A percentile compares a stretch with the other conserved stretches of the same genome.
These are phyloP conservation scores for Tanacetum coccineum DNA, from an alignment of 129 eudicot species.

Conservation along the genomic window DNA sequence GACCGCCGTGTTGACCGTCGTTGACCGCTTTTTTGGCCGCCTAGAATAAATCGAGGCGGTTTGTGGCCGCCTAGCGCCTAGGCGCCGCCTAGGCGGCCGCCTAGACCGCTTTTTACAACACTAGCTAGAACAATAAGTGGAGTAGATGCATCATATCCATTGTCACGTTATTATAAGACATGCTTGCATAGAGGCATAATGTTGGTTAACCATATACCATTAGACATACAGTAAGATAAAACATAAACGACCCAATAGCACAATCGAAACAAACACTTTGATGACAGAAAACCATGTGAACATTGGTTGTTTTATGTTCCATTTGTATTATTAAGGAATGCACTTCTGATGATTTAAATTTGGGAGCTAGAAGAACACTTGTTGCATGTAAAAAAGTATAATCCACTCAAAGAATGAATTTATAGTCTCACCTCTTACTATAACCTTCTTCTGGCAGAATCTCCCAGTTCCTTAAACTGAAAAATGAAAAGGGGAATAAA, in stretches of 20 bases:
- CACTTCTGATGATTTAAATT: not conserved
- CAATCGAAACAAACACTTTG: not conserved
- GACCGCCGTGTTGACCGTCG: too few relatives aligned
- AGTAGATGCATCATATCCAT: too few relatives aligned
- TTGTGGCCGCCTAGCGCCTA: too few relatives aligned
- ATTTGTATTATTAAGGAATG: too few relatives aligned
- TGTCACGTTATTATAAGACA: too few relatives aligned
- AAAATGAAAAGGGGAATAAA: constrained; percentile 12
- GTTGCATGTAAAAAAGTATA: not conserved
- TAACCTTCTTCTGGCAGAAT: constrained; percentile 69
- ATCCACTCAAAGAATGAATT: not conserved
- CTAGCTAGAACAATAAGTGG: too few relatives aligned
- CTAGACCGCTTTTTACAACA: too few relatives aligned
- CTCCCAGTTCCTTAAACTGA: constrained; percentile 89
- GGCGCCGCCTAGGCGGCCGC: too few relatives aligned
- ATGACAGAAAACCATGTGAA: not conserved
- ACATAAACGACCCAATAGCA: not conserved
- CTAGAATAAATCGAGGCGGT: too few relatives aligned
- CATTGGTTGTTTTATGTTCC: too few relatives aligned
- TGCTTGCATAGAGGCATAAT: too few relatives aligned
- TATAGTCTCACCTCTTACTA: constrained; percentile 58
- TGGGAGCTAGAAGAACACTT: not conserved
- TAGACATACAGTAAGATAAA: constrained; percentile 1
- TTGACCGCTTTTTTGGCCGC: too few relatives aligned
- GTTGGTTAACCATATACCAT: not conserved